Conservation (phyloP, 1,284 basidiomycete species). For the Caloboletus firmus region DNA sequence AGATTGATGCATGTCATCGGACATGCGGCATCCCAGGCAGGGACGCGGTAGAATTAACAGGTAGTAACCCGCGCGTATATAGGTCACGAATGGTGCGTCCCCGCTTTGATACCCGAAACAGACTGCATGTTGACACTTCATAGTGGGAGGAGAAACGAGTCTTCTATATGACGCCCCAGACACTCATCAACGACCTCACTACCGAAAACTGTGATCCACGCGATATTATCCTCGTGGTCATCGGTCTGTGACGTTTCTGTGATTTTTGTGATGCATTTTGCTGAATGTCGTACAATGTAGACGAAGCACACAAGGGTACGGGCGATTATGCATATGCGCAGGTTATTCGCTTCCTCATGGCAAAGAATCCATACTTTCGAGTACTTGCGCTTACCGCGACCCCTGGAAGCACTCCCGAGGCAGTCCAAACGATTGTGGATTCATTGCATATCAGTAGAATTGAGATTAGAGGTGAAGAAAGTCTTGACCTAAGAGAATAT, state of each 20-base stretch:
- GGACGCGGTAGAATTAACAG: conserved; percentile 88
- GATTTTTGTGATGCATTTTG: neutral
- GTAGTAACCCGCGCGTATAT: conserved; percentile 53
- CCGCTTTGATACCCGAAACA: neutral
- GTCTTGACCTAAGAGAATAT: conserved; percentile 85
- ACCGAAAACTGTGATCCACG: conserved; percentile 73
- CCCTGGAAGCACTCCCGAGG: conserved; percentile 84
- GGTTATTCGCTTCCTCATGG: conserved; percentile 88
- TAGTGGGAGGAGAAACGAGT: conserved; percentile 87
- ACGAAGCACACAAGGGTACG: conserved; percentile 95
- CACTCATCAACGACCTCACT: conserved; percentile 85
- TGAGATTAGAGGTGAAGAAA: conserved; percentile 91
- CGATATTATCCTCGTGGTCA: conserved; percentile 80
- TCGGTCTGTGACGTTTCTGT: conserved; percentile 51
- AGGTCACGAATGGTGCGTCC: conserved; percentile 63
- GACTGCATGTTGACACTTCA: neutral
- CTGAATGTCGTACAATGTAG: conserved; percentile 41
- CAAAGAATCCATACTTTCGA: conserved; percentile 91
- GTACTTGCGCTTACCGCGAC: conserved; percentile 95
- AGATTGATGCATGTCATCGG: conserved; percentile 90
- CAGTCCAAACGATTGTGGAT: conserved; percentile 91
- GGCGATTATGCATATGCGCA: conserved; percentile 94
- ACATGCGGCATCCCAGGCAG: conserved; percentile 91
- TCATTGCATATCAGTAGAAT: conserved; percentile 95
- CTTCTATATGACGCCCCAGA: conserved; percentile 99